Conservation (phyloP, 2,329 filamentous ascomycete species). For the Colletotrichum costaricense region DNA sequence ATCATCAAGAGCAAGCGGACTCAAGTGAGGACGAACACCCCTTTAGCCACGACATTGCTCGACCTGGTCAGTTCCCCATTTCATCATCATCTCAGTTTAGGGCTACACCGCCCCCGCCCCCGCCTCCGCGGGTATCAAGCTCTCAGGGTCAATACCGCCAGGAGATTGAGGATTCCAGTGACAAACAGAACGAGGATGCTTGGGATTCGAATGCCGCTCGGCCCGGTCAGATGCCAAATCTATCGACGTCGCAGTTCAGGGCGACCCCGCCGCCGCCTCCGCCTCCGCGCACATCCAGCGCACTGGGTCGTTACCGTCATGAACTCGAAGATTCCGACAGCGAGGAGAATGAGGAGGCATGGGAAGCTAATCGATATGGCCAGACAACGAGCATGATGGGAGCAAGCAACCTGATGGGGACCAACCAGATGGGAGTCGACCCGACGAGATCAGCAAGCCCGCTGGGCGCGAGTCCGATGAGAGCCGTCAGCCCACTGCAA, state of each 20-base stretch:
- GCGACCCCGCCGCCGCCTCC: constrained; percentile 16
- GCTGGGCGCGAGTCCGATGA: constrained; percentile 4
- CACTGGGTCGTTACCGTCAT: constrained; percentile 15
- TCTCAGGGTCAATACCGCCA: constrained; percentile 14
- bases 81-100: constrained; percentile 33
- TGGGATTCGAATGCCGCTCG: constrained; percentile 24
- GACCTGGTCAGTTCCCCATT: constrained; percentile 35
- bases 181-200: constrained; percentile 26
- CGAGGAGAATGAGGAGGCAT: constrained; percentile 21
- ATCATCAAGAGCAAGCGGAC: constrained; percentile 32
- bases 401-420: not conserved
- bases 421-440: constrained; percentile 4
- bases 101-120: constrained; percentile 18
- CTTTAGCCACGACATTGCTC: constrained; percentile 10
- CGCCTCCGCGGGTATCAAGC: constrained; percentile 9
- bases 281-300: constrained; percentile 14
- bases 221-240: constrained; percentile 22
- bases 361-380: constrained; percentile 29
- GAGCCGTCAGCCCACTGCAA: not conserved
- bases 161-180: constrained; percentile 15
- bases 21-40: constrained; percentile 33
- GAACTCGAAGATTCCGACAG: constrained; percentile 24
- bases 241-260: constrained; percentile 26
- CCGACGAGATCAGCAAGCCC: constrained; percentile 9
- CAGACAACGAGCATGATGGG: constrained; percentile 24